These are phyloP conservation scores for Suhomyces taliae DNA, from an alignment of 1,139 yeast genomes.

Conservation along the genomic window DNA sequence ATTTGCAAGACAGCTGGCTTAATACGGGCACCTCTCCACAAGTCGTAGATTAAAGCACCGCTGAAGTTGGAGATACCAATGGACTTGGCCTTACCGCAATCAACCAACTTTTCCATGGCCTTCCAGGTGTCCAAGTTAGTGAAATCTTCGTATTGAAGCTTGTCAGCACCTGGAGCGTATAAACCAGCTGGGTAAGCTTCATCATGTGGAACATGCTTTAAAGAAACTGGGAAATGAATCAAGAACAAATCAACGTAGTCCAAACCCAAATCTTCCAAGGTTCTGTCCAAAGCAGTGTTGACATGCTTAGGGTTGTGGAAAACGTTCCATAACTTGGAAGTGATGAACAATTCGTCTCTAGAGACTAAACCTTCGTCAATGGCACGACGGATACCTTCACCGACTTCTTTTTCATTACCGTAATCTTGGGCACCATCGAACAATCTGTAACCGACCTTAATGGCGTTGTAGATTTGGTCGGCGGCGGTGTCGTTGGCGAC, in stretches of 20 bases:
- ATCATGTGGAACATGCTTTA: slow-evolving; percentile 69
- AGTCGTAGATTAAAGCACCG: slow-evolving; percentile 68
- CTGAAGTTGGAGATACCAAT: slow-evolving; percentile 85
- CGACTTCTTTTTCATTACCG: slow-evolving; percentile 75
- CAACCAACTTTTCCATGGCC: slow-evolving; percentile 63
- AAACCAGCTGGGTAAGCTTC: slow-evolving; percentile 76
- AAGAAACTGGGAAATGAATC: slow-evolving; percentile 81
- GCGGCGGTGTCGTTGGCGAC: slow-evolving; percentile 57
- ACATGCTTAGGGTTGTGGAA: slow-evolving; percentile 68
- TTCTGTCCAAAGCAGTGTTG: slow-evolving; percentile 57
- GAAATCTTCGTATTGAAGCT: slow-evolving; percentile 62
- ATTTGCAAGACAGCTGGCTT: slow-evolving; percentile 83
- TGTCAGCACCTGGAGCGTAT: slow-evolving; percentile 56
- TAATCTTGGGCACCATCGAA: slow-evolving; percentile 80
- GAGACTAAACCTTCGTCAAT: slow-evolving; percentile 65
- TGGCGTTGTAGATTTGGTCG: slow-evolving; percentile 62
- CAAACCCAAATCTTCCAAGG: slow-evolving; percentile 61
- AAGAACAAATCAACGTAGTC: slow-evolving; percentile 74
- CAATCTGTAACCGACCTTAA: slow-evolving; percentile 69
- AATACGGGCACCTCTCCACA: slow-evolving; percentile 68
- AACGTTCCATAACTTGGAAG: slow-evolving; percentile 80
- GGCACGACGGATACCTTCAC: slow-evolving; percentile 65
- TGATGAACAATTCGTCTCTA: slow-evolving; percentile 72
- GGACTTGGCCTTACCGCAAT: slow-evolving; percentile 65
- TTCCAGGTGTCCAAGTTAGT: slow-evolving; percentile 79